phyloP scores from a whole-genome alignment of 305 asterid genomes.

The Plantago coronopus region DNA sequence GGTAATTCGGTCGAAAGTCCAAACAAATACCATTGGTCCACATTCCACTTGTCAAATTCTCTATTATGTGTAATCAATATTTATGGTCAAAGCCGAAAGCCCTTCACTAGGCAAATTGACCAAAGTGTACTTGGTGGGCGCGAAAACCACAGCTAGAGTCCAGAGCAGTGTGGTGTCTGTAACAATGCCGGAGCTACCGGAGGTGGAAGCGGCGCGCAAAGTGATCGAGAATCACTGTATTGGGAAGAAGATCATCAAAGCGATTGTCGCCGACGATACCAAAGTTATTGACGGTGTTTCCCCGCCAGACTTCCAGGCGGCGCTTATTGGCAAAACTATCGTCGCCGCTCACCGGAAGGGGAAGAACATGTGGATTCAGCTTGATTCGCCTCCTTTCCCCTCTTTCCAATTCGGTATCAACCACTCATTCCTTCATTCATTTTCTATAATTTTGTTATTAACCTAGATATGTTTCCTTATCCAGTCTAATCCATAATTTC shows the following conservation, averaged over 20 bases:
- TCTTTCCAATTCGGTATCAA: conserved; percentile 79
- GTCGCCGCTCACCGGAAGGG: conserved; percentile 93
- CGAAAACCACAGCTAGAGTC: no score
- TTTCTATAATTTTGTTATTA: background rate
- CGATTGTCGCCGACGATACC: conserved; percentile 68
- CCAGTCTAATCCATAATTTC: no score
- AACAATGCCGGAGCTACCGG: conserved; percentile 93
- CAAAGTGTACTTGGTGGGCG: no score
- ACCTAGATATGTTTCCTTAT: no score
- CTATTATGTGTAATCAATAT: no score
- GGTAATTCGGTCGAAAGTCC: no score
- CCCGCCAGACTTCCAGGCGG: conserved; percentile 61
- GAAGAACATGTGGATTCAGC: conserved; percentile 92
- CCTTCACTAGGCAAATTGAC: no score
- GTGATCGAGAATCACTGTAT: conserved; percentile 77
- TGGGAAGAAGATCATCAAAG: conserved; percentile 63
- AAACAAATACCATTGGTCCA: no score
- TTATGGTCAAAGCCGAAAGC: no score
- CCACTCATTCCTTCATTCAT: background rate
- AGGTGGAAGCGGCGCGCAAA: conserved; percentile 94
- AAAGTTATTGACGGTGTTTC: conserved; percentile 83
- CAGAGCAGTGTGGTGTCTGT: no score
- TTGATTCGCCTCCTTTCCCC: conserved; percentile 91
- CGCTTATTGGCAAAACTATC: conserved; percentile 72
- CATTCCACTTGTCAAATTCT: no score